Conservation (phyloP, 176 grass and related monocot species). For the Saccharum officinarum region DNA sequence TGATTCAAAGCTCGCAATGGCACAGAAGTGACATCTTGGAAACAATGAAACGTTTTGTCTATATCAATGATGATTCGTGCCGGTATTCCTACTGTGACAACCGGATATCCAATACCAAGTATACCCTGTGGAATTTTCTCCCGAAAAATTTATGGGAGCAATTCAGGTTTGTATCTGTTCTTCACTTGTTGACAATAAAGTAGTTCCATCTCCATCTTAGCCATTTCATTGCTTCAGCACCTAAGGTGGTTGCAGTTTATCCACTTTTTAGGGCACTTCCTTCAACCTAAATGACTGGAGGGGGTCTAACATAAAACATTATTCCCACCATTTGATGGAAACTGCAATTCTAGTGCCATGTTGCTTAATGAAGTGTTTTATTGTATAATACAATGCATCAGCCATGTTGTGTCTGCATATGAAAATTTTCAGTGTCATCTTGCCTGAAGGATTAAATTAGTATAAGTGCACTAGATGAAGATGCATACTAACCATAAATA, state of each 20-base stretch:
- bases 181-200: background rate
- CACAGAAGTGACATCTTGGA: conserved; percentile 23
- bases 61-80: conserved; percentile 71
- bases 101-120: conserved; percentile 87
- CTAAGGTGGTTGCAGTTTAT: background rate
- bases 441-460: background rate
- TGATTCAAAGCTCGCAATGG: conserved; percentile 2
- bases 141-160: conserved; percentile 92
- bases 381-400: background rate
- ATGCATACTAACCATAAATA: conserved; percentile 2
- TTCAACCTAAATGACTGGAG: background rate
- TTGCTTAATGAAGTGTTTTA: background rate
- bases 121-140: conserved; percentile 84
- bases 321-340: background rate
- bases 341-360: conserved; percentile 13
- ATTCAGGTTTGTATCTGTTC: conserved; percentile 67
- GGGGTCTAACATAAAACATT: background rate
- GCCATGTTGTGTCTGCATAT: background rate
- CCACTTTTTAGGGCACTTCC: background rate
- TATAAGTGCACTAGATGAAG: background rate
- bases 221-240: background rate
- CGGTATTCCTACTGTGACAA: conserved; percentile 58
- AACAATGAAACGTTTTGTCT: conserved; percentile 76
- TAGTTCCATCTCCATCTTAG: background rate
- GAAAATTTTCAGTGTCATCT: background rate